Evolutionary conservation across 2,329 filamentous ascomycete genomes (phyloP).

Genomic region (Thielaviopsis populi): DNA sequence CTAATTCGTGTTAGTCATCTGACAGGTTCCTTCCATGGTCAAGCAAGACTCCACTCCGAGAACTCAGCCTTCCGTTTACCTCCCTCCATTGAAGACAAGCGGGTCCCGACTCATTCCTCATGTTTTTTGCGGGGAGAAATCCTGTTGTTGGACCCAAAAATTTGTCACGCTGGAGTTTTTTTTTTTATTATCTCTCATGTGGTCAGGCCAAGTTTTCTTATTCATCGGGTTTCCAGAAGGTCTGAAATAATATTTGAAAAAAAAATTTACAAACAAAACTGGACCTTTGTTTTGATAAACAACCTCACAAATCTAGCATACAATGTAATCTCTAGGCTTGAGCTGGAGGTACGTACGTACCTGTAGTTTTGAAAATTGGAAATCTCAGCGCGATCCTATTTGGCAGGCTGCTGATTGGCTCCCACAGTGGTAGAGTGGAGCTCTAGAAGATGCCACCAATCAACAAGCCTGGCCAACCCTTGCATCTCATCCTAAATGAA

Average conservation of each 20-base stretch:
- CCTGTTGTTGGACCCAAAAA: background rate
- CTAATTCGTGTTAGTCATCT: background rate
- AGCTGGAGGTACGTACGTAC: no score
- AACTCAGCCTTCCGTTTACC: background rate
- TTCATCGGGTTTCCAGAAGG: no score
- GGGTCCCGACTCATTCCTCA: background rate
- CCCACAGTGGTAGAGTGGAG: background rate
- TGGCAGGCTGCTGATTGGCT: background rate
- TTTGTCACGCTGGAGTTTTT: background rate
- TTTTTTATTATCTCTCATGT: background rate
- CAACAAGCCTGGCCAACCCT: background rate
- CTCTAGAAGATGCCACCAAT: background rate
- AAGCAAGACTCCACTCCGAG: background rate
- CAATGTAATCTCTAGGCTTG: no score
- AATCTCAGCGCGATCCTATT: background rate
- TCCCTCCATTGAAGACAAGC: background rate
- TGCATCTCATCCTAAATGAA: slow-evolving; percentile 4
- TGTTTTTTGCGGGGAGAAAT: background rate
- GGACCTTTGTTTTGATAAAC: no score
- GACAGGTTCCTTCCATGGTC: background rate
- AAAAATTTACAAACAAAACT: no score
- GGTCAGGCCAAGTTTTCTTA: background rate
- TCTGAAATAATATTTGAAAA: background rate
- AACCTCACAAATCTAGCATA: no score
- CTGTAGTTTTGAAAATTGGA: background rate